These are phyloP conservation scores for Amborella trichopoda DNA, from an alignment of 164 flowering plant genomes.

Conservation along the genomic window DNA sequence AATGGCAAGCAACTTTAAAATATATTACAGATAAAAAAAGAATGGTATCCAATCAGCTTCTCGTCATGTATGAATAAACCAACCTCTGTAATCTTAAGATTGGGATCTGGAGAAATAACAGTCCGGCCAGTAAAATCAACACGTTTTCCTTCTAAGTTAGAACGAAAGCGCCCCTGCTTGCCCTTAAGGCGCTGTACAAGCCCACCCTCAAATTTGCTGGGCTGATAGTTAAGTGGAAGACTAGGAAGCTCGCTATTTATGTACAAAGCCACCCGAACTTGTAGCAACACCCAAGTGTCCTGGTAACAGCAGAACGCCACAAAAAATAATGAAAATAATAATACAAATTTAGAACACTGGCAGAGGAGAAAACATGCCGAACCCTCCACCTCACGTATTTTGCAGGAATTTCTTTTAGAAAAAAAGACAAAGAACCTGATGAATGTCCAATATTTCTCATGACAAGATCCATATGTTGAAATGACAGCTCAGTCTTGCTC, in stretches of 20 bases:
- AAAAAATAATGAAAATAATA: not conserved
- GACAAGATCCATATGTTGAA: no score
- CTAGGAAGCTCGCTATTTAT: conserved; percentile 82
- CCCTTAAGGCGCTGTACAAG: conserved; percentile 93
- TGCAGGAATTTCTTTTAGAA: no score
- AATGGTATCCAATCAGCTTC: no score
- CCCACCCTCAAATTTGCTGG: conserved; percentile 44
- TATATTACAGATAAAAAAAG: no score
- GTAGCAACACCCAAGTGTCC: conserved; percentile 68
- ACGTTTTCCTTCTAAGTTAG: conserved; percentile 89
- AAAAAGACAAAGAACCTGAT: no score
- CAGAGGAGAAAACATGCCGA: not conserved
- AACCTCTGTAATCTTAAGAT: conserved; percentile 94
- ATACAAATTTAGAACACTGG: not conserved
- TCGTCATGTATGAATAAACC: not conserved
- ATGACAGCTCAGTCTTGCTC: no score
- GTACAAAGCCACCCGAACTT: conserved; percentile 65
- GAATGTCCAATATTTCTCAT: no score
- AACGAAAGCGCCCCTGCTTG: conserved; percentile 91
- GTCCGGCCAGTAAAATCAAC: conserved; percentile 95
- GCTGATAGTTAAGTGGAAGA: conserved; percentile 21
- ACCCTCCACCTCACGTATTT: no score
- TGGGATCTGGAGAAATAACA: conserved; percentile 98
- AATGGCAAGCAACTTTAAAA: no score
- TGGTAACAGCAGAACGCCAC: conserved; percentile 10